These are phyloP conservation scores for Mycena leptocephala DNA, from an alignment of 768 basidiomycete species.

Conservation along the genomic window DNA sequence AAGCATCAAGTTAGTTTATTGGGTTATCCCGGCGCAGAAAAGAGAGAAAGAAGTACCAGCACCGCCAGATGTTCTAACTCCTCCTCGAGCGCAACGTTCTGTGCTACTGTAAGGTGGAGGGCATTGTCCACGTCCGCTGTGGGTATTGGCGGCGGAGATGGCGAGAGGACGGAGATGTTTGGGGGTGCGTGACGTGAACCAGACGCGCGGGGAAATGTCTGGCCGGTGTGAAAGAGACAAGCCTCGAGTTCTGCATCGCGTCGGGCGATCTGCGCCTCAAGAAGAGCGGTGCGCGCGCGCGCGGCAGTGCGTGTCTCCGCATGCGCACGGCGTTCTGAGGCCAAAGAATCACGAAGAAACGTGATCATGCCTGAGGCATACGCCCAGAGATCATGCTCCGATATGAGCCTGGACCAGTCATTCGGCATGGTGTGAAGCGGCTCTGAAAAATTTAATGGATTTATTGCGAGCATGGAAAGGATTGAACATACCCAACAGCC, in stretches of 20 bases:
- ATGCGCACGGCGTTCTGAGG: conserved; percentile 62
- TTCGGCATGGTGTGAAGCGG: conserved; percentile 25
- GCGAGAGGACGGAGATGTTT: background rate
- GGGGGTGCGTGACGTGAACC: background rate
- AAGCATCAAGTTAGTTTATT: background rate
- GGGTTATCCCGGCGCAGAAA: too few relatives aligned
- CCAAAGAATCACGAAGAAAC: conserved; percentile 59
- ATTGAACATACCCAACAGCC: conserved; percentile 59
- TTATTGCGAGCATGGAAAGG: background rate
- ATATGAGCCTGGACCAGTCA: conserved; percentile 14
- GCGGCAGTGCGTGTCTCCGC: conserved; percentile 55
- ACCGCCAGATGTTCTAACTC: background rate
- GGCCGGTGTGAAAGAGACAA: conserved; percentile 39
- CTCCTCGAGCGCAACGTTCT: background rate
- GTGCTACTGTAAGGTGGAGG: background rate
- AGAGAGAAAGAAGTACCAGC: background rate
- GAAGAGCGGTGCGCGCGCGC: conserved; percentile 57
- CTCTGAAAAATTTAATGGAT: conserved; percentile 25
- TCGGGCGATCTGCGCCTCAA: conserved; percentile 70
- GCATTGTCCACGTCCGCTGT: background rate
- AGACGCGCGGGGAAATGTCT: background rate
- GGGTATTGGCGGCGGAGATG: background rate
- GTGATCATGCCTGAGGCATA: conserved; percentile 65
- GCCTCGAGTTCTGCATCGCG: conserved; percentile 67
- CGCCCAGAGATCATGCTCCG: conserved; percentile 49